phyloP scores from a whole-genome alignment of 306 rosid genomes.

The Aeschynomene evenia region DNA sequence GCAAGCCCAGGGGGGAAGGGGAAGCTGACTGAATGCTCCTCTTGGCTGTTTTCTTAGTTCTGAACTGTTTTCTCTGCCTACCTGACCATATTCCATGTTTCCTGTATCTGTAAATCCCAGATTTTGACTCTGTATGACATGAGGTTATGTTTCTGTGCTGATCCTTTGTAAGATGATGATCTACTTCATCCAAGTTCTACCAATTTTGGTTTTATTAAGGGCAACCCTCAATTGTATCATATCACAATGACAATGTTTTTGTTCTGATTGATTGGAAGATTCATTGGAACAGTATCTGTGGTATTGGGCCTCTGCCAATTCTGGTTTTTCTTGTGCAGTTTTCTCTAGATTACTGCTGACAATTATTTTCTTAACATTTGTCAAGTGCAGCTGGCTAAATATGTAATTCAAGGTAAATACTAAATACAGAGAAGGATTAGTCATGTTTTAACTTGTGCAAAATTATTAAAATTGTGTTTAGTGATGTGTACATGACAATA shows the following conservation, averaged over 20 bases:
- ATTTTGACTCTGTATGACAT: not conserved
- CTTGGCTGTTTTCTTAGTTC: slow-evolving; percentile 11
- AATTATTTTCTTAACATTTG: not conserved
- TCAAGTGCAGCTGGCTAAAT: not conserved
- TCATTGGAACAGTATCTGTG: not conserved
- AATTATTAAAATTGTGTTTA: not conserved
- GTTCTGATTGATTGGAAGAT: not conserved
- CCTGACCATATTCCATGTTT: slow-evolving; percentile 1
- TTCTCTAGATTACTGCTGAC: not conserved
- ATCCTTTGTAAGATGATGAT: not conserved
- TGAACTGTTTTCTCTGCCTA: not conserved
- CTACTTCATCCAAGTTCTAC: not conserved
- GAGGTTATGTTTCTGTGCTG: not conserved
- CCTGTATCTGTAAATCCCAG: not conserved
- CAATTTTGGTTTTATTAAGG: not conserved
- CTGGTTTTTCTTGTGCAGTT: not conserved
- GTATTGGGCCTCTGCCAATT: not conserved
- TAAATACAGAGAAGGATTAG: not conserved
- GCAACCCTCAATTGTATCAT: not conserved
- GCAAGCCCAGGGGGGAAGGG: slow-evolving; percentile 49
- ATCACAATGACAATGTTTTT: not conserved
- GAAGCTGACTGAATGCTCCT: slow-evolving; percentile 22
- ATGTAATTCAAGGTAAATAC: not conserved
- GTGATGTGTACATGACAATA: too few relatives aligned
- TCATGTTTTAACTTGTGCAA: not conserved